Evolutionary conservation across 2,329 filamentous ascomycete species (phyloP).

Genomic region (Phialophora macrospora): DNA sequence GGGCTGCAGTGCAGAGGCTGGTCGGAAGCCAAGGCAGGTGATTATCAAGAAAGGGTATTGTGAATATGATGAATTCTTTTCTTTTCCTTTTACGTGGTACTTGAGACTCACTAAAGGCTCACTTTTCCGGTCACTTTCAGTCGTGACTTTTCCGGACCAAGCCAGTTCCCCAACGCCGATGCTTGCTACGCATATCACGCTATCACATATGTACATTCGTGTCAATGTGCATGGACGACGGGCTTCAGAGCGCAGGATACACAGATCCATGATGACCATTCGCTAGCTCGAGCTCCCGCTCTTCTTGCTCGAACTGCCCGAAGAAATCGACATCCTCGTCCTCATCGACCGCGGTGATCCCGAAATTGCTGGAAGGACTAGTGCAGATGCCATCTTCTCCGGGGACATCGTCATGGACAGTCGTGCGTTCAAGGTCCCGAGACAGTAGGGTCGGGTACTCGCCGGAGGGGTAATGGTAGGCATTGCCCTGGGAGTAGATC

Average conservation of each 20-base stretch:
- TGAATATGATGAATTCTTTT: not conserved
- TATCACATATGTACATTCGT: slow-evolving; percentile 8
- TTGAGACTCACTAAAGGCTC: slow-evolving; percentile 3
- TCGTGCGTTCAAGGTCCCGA: slow-evolving; percentile 1
- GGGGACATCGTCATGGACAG: not conserved
- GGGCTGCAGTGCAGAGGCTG: not conserved
- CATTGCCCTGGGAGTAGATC: slow-evolving; percentile 35
- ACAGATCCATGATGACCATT: not conserved
- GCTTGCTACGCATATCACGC: slow-evolving; percentile 12
- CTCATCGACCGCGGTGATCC: slow-evolving; percentile 7
- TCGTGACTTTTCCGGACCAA: not conserved
- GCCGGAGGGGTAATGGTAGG: slow-evolving; percentile 34
- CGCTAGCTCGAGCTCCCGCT: not conserved
- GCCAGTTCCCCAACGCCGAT: slow-evolving; percentile 12
- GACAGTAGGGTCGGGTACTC: slow-evolving; percentile 30
- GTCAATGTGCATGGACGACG: not conserved
- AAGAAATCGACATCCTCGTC: slow-evolving; percentile 30
- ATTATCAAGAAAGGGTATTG: not conserved
- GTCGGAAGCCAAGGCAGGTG: not conserved
- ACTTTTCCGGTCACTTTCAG: slow-evolving; percentile 7
- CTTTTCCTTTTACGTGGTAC: not conserved
- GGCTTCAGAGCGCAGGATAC: slow-evolving; percentile 22
- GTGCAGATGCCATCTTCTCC: not conserved
- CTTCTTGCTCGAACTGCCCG: slow-evolving; percentile 27
- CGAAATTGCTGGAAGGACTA: not conserved